Evolutionary conservation across 2,329 filamentous ascomycete species (phyloP).

Genomic region (Scedosporium apiospermum): DNA sequence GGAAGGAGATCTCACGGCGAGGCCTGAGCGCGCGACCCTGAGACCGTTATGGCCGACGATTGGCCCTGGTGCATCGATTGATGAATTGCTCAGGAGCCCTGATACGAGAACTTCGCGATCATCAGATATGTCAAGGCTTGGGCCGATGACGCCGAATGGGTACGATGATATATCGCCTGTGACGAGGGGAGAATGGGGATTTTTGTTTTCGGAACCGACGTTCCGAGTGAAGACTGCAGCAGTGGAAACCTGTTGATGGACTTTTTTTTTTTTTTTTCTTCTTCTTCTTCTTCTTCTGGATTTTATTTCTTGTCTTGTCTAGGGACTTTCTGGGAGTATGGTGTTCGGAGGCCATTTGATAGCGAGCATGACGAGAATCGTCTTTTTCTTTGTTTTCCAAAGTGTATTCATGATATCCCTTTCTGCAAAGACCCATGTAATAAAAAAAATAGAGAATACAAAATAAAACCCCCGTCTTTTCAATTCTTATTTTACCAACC

Average conservation of each 20-base stretch:
- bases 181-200: slow-evolving; percentile 54
- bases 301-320: not conserved
- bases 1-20: slow-evolving; percentile 27
- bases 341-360: not conserved
- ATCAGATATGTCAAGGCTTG: slow-evolving; percentile 18
- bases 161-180: slow-evolving; percentile 55
- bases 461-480: not conserved
- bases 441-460: not conserved
- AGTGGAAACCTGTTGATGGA: slow-evolving; percentile 36
- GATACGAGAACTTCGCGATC: not conserved
- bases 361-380: not conserved
- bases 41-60: slow-evolving; percentile 19
- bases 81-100: slow-evolving; percentile 26
- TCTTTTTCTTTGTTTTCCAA: not conserved
- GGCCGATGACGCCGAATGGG: slow-evolving; percentile 46
- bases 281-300: slow-evolving; percentile 3
- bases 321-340: not conserved
- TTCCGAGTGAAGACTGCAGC: slow-evolving; percentile 35
- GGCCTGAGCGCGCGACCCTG: slow-evolving; percentile 19
- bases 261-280: slow-evolving; percentile 6
- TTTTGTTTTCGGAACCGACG: slow-evolving; percentile 42
- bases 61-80: slow-evolving; percentile 25
- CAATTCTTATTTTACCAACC: slow-evolving; percentile 49
- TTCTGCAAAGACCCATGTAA: not conserved
- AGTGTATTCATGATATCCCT: not conserved